phyloP scores from a whole-genome alignment of 495 filamentous ascomycete genomes.

The Sphaerosporella brunnea region DNA sequence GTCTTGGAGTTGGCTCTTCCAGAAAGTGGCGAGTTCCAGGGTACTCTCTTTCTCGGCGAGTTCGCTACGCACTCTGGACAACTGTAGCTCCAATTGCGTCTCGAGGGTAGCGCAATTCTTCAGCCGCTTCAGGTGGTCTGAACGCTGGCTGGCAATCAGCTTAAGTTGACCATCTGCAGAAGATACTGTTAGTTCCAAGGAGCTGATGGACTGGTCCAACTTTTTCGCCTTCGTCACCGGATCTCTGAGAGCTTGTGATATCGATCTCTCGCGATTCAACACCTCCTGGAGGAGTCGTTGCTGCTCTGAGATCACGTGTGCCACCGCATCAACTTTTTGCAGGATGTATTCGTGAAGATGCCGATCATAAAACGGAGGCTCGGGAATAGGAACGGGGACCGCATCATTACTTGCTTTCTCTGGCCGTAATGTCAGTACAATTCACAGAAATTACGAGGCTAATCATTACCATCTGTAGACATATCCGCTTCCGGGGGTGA shows the following conservation, averaged over 20 bases:
- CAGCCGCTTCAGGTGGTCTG: neutral
- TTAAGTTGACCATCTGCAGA: neutral
- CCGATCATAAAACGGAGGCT: neutral
- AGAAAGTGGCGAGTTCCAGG: neutral
- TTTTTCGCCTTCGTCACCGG: neutral
- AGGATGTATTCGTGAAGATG: neutral
- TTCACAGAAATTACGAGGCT: no score
- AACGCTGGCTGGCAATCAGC: neutral
- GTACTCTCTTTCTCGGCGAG: neutral
- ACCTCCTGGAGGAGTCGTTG: neutral
- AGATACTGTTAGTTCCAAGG: neutral
- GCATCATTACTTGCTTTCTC: no score
- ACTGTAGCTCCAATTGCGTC: neutral
- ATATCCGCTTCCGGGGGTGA: no score
- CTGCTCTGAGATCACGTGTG: neutral
- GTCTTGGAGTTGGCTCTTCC: neutral
- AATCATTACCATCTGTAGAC: no score
- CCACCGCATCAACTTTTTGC: neutral
- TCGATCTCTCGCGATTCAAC: neutral
- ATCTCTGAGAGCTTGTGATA: neutral
- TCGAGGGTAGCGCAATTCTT: neutral
- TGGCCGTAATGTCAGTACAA: no score
- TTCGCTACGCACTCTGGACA: neutral
- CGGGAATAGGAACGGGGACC: neutral
- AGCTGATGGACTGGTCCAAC: neutral